A percentile compares a stretch with the other conserved stretches of the same genome.
Conservation (phyloP, 1,284 basidiomycete species). For the Sanguinoderma infundibulare region DNA sequence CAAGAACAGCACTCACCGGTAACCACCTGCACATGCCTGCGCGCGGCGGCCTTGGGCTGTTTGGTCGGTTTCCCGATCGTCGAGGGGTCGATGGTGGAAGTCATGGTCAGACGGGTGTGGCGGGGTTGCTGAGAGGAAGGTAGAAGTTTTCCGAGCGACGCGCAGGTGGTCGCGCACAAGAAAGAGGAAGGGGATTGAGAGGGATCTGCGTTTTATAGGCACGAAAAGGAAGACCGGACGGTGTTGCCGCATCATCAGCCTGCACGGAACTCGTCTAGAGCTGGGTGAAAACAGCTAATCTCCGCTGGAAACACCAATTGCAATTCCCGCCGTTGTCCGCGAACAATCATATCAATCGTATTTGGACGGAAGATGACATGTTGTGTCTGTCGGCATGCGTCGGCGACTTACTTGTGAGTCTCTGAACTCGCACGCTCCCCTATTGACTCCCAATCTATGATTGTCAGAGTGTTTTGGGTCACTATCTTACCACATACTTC, state of each 20-base stretch:
- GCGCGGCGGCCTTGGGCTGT: conserved; percentile 38
- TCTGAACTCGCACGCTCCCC: too few relatives aligned
- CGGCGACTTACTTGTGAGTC: too few relatives aligned
- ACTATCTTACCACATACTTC: too few relatives aligned
- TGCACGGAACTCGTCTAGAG: too few relatives aligned
- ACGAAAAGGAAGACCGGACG: neutral
- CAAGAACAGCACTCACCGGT: conserved; percentile 54
- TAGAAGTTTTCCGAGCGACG: neutral
- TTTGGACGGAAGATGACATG: too few relatives aligned
- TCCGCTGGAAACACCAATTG: too few relatives aligned
- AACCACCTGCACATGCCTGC: conserved; percentile 74
- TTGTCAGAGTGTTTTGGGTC: too few relatives aligned
- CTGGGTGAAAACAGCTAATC: too few relatives aligned
- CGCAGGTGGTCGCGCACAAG: conserved; percentile 2
- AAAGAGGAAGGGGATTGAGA: neutral
- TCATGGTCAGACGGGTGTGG: conserved; percentile 37
- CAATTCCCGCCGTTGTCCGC: too few relatives aligned
- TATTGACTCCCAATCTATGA: too few relatives aligned
- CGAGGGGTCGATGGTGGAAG: conserved; percentile 63
- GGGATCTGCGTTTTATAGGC: conserved; percentile 6
- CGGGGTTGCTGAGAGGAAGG: neutral
- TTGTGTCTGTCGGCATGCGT: too few relatives aligned
- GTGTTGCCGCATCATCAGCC: neutral
- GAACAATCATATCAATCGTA: too few relatives aligned
- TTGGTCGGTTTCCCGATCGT: conserved; percentile 61